Evolutionary conservation across 495 filamentous ascomycete genomes (phyloP).

Genomic region (Penicillium cinerascens): DNA sequence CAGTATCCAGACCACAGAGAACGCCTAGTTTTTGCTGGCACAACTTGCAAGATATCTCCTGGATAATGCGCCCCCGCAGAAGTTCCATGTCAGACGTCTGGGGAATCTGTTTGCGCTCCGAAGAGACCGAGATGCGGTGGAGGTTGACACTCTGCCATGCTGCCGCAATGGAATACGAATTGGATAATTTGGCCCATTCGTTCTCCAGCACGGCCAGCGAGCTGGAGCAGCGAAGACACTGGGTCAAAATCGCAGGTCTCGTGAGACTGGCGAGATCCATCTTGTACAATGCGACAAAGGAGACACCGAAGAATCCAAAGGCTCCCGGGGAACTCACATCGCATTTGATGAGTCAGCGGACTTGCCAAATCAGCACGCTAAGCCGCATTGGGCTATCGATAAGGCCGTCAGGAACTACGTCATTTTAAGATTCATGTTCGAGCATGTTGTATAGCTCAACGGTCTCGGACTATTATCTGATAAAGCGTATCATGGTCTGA

Average conservation of each 20-base stretch:
- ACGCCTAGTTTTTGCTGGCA: constrained; percentile 45
- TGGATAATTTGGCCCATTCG: constrained; percentile 46
- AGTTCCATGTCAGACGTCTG: constrained; percentile 38
- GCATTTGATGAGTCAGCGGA: constrained; percentile 20
- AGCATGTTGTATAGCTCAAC: background rate
- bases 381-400: constrained; percentile 11
- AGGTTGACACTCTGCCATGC: constrained; percentile 46
- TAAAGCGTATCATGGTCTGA: background rate
- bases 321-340: background rate
- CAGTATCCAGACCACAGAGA: constrained; percentile 36
- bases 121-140: constrained; percentile 40
- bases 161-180: constrained; percentile 38
- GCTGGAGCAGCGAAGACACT: constrained; percentile 45
- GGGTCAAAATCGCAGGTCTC: constrained; percentile 40
- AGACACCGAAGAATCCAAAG: background rate
- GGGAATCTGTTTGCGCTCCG: constrained; percentile 42
- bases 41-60: constrained; percentile 43
- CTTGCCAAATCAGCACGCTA: constrained; percentile 14
- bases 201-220: constrained; percentile 47
- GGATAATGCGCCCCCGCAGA: constrained; percentile 41
- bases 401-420: constrained; percentile 10
- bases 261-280: constrained; percentile 42
- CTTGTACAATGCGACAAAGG: constrained; percentile 7
- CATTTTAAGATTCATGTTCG: constrained; percentile 1
- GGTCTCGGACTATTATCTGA: no score